Evolutionary conservation across 83 land plant species (phyloP).

Genomic region (Larix sibirica): DNA sequence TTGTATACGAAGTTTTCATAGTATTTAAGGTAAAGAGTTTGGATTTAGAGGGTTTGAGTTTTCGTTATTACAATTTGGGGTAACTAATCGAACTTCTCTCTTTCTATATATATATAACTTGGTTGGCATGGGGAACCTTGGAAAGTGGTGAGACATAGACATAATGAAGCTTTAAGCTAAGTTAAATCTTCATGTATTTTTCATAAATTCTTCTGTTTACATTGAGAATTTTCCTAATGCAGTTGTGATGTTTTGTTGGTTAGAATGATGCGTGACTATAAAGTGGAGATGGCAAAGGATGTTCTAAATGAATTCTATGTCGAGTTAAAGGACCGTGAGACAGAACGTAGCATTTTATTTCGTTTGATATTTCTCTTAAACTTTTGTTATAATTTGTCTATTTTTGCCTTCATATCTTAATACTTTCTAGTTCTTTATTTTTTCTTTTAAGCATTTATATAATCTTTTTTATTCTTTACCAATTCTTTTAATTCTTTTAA

Average conservation of each 20-base stretch:
- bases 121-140: slow-evolving; percentile 23
- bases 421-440: no score
- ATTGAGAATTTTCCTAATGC: not conserved
- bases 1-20: no score
- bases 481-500: no score
- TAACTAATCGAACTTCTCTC: no score
- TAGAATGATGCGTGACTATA: slow-evolving; percentile 47
- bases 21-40: no score
- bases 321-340: slow-evolving; percentile 35
- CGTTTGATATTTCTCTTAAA: not conserved
- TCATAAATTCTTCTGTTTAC: not conserved
- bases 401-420: no score
- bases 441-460: no score
- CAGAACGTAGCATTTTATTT: slow-evolving; percentile 16
- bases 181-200: not conserved
- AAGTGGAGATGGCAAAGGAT: slow-evolving; percentile 44
- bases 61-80: no score
- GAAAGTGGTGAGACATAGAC: slow-evolving; percentile 31
- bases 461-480: no score
- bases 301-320: slow-evolving; percentile 40
- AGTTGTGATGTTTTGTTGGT: slow-evolving; percentile 4
- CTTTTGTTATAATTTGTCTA: no score
- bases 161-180: slow-evolving; percentile 31
- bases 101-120: no score
- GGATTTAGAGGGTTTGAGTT: no score